phyloP scores from a whole-genome alignment of 768 basidiomycete species.

The Albatrellus ellisii region DNA sequence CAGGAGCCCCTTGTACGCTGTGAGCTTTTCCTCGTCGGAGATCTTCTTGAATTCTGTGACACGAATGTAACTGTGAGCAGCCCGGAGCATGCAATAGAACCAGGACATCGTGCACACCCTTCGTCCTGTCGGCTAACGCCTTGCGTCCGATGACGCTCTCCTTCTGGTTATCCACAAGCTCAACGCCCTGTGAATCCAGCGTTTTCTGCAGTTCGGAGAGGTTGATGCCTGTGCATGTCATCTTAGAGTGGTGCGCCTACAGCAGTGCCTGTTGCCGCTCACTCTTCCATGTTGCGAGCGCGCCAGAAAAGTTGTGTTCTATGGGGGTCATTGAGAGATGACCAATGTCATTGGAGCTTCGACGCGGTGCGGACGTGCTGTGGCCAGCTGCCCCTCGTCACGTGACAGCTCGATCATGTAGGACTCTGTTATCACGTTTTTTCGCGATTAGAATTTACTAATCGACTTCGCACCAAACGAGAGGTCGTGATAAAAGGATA shows the following conservation, averaged over 20 bases:
- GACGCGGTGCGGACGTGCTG: neutral
- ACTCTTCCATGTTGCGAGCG: conserved; percentile 90
- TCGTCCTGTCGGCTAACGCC: conserved; percentile 88
- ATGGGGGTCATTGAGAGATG: conserved; percentile 14
- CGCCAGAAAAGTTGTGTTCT: conserved; percentile 87
- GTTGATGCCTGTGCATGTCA: conserved; percentile 51
- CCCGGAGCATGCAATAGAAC: neutral
- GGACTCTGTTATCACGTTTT: too few relatives aligned
- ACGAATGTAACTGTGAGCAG: neutral
- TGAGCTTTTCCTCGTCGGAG: conserved; percentile 77
- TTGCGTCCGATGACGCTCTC: conserved; percentile 92
- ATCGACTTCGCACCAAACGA: neutral
- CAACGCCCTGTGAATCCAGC: conserved; percentile 84
- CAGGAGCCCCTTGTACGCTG: conserved; percentile 79
- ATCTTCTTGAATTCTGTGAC: conserved; percentile 88
- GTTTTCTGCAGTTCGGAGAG: conserved; percentile 86
- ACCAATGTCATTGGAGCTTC: neutral
- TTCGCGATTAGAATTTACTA: too few relatives aligned
- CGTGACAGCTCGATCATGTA: neutral
- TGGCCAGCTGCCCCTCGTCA: neutral
- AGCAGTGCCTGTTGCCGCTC: neutral
- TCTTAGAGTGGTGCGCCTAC: neutral
- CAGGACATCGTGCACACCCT: conserved; percentile 41
- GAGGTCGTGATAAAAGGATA: neutral
- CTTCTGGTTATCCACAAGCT: conserved; percentile 97